These are phyloP conservation scores for Ensete ventricosum DNA, from an alignment of 176 grass and related monocot species.

Conservation along the genomic window DNA sequence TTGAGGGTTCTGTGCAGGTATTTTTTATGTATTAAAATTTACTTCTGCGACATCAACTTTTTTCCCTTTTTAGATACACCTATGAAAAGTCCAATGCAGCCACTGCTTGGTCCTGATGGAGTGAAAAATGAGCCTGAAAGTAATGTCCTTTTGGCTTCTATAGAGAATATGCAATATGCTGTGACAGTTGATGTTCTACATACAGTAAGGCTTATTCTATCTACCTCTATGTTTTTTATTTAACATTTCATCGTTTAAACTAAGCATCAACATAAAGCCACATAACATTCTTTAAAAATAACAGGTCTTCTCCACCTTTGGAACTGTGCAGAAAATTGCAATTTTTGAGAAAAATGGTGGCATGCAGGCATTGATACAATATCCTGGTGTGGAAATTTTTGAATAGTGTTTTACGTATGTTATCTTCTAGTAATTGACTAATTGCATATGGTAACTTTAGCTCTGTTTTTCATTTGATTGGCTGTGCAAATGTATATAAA, in stretches of 20 bases:
- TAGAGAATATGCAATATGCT: conserved; percentile 94
- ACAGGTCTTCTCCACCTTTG: conserved; percentile 96
- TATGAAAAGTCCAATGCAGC: conserved; percentile 33
- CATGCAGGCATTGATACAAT: conserved; percentile 91
- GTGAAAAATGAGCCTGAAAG: conserved; percentile 69
- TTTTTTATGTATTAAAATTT: conserved; percentile 22
- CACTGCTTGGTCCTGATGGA: conserved; percentile 63
- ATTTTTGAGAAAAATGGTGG: conserved; percentile 97
- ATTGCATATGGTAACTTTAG: neutral
- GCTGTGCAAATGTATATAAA: neutral
- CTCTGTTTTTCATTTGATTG: neutral
- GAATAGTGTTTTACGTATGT: conserved; percentile 5
- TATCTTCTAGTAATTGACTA: conserved; percentile 10
- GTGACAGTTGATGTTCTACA: conserved; percentile 92
- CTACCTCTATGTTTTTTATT: neutral
- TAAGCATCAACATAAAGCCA: neutral
- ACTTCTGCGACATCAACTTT: conserved; percentile 6
- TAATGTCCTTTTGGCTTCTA: conserved; percentile 87
- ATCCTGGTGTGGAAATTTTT: conserved; percentile 50
- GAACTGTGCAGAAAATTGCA: conserved; percentile 85
- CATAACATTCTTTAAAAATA: conserved; percentile 1
- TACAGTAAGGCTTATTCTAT: conserved; percentile 50
- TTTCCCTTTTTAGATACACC: conserved; percentile 17
- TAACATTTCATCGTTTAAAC: neutral
- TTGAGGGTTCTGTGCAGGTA: conserved; percentile 76